Percentiles rank a stretch among this genome's conserved stretches.
Conservation (phyloP, 164 flowering plant species). For the Sedum album region DNA sequence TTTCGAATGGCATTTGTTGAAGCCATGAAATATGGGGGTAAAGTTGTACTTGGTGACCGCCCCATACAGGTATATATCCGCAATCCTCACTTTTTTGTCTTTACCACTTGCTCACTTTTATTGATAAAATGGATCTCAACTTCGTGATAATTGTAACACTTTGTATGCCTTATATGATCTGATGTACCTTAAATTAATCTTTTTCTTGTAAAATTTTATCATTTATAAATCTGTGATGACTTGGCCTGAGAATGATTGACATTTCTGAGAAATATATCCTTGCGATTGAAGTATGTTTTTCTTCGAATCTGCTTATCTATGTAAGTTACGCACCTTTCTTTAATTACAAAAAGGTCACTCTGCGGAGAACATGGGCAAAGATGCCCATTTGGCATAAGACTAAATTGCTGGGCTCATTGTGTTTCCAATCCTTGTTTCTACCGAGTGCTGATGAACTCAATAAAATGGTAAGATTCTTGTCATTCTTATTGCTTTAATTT, state of each 20-base stretch:
- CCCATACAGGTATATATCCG: slow-evolving; percentile 51
- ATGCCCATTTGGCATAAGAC: slow-evolving; percentile 91
- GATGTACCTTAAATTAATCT: too few relatives aligned
- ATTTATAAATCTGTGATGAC: too few relatives aligned
- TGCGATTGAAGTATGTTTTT: background rate
- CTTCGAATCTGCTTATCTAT: background rate
- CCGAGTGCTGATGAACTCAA: slow-evolving; percentile 74
- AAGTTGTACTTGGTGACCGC: slow-evolving; percentile 94
- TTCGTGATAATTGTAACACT: background rate
- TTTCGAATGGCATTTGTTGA: slow-evolving; percentile 94
- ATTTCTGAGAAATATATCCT: too few relatives aligned
- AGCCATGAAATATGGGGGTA: slow-evolving; percentile 79
- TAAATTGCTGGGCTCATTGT: slow-evolving; percentile 47
- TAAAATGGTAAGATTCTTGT: slow-evolving; percentile 45
- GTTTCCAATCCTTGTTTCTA: slow-evolving; percentile 72
- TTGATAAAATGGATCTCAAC: background rate
- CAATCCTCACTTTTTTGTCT: background rate
- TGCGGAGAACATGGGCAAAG: slow-evolving; percentile 82
- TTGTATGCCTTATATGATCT: too few relatives aligned
- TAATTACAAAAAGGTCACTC: slow-evolving; percentile 57
- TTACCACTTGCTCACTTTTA: background rate
- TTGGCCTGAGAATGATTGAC: background rate
- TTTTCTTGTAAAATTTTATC: too few relatives aligned
- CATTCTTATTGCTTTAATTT: background rate
- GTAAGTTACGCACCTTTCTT: background rate